These are phyloP conservation scores for Globisporangium acanthophoron DNA, from an alignment of 352 stramenopile species.

Conservation along the genomic window DNA sequence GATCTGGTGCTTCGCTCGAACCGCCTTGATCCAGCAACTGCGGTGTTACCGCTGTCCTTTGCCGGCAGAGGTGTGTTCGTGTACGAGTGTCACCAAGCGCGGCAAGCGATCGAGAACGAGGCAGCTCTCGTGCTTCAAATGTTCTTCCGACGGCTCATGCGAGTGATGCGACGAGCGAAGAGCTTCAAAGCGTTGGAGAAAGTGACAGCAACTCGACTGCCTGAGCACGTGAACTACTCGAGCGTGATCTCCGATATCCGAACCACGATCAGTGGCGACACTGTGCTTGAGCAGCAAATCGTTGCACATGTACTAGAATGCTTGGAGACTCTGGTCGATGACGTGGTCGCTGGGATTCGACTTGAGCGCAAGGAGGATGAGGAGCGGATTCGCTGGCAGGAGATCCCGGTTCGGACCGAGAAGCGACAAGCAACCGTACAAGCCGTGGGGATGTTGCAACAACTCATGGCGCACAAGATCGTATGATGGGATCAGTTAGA, in stretches of 20 bases:
- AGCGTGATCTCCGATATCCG: slow-evolving; percentile 7
- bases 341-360: slow-evolving; percentile 16
- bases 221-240: slow-evolving; percentile 2
- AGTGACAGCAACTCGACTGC: too few relatives aligned
- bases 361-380: slow-evolving; percentile 17
- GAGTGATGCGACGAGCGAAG: slow-evolving; percentile 1
- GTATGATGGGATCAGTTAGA: slow-evolving; percentile 4
- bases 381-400: slow-evolving; percentile 20
- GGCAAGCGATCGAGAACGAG: slow-evolving; percentile 21
- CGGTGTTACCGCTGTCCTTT: slow-evolving; percentile 21
- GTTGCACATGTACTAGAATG: slow-evolving; percentile 19
- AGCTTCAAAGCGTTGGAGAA: slow-evolving; percentile 2
- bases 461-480: not conserved
- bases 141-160: slow-evolving; percentile 16
- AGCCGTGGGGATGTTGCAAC: slow-evolving; percentile 12
- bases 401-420: slow-evolving; percentile 36
- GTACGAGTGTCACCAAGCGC: slow-evolving; percentile 29
- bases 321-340: slow-evolving; percentile 27
- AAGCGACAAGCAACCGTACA: slow-evolving; percentile 22
- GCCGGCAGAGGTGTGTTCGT: slow-evolving; percentile 34
- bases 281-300: slow-evolving; percentile 22
- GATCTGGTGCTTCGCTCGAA: slow-evolving; percentile 18
- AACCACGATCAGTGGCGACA: slow-evolving; percentile 5
- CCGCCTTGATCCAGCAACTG: slow-evolving; percentile 16
- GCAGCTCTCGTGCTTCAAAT: slow-evolving; percentile 33